Base-by-base conservation (phyloP, 1,284 basidiomycete species). In the Agroathelia rolfsii region DNA sequence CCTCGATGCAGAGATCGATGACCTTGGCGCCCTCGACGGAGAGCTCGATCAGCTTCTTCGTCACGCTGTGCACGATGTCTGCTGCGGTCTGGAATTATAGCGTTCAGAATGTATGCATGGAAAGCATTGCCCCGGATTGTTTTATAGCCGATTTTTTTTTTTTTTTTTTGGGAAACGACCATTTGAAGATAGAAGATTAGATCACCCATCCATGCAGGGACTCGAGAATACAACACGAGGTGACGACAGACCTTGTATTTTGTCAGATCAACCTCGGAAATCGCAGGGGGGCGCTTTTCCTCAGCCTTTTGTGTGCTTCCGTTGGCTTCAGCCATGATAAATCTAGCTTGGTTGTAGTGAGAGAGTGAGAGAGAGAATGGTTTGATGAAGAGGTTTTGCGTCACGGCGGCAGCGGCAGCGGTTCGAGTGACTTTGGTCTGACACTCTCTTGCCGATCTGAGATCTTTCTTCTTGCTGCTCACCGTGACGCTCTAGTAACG, bases 1-100 rank as follows among this genome's bases (percentile, higher is more conserved):
- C 93, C 61, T 89, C 80, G 41, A 84, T 60, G 59, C 87, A 93
- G 34, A 97, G 73, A 62, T 96, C 90, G 55, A 94, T 69, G 49
- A 92, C 66, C 60, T 86, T 92, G 40, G 81, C 80, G 35, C 88
- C 93, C 49, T 88, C 84, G 11, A 82, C 70, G 44, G 66, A 62
- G 39, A 79, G 67, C 32, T 73, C 73, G 42, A 94, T 66, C 48
- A 96, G 70, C 63, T 83, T 82, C 66, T 90, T 89, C 56, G 89
- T 73, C 31, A 87, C 88, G 50, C 76, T 72, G 51, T 84, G 72
- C 28, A 87, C 77, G 56, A 95, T 89, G 48, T 95, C 89, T 40
- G 87, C 89, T 16, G 93, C 92, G 18, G 76, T 71, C 82, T 94
- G 43, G 29, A 28, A n/a, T n/a, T 30, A 31, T 29, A 12, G 17